Evolutionary conservation across 768 basidiomycete species (phyloP), one percentile per base, ranked within the genome.

Genomic region (Leccinum broughii): DNA sequence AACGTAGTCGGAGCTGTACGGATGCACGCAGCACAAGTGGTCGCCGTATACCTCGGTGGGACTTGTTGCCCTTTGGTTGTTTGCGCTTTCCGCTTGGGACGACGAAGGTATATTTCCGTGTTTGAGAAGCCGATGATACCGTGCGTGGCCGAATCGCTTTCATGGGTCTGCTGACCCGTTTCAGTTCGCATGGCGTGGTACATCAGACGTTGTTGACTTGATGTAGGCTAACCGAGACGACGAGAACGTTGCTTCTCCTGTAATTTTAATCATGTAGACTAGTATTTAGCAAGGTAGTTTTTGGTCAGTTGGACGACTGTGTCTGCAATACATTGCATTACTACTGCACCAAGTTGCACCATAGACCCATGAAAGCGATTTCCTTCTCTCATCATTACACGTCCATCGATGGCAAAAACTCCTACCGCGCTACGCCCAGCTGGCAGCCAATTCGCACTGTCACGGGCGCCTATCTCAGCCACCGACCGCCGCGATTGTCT

Each of bases 101-200:
- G 50, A 98, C 96, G 20, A 85, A 88, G 55, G 77, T 96, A 8
- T 98, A 93, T 73, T 26, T 26, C 26, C 26, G 26, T 1, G 26
- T 26, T 4, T 26, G 81, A 98, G 77, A 98, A 98, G 77, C 61
- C 92, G 34, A 86, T 88, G 3, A 11, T 89, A 88, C 60, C 44
- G 94, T 95, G 69, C 70, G 92, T 85, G 3, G 28, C 37, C 13
- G 26, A 56, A 8, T 28, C 17, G 6, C 4, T 15, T 30, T 30
- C 8, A 2, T 0, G 28, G 35, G 14, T 20, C 14, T n/a, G 22
- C 61, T 69, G 15, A 61, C 13, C 15, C 46, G 11, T 44, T 41
- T 54, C 15, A 17, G 56, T 41, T 14, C 51, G 15, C 14, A 81
- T 78, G 30, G 73, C 61, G 9, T 76, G 72, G 30, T 78, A 74